phyloP scores from a whole-genome alignment of 345 rosid species.

The Corchorus olitorius region DNA sequence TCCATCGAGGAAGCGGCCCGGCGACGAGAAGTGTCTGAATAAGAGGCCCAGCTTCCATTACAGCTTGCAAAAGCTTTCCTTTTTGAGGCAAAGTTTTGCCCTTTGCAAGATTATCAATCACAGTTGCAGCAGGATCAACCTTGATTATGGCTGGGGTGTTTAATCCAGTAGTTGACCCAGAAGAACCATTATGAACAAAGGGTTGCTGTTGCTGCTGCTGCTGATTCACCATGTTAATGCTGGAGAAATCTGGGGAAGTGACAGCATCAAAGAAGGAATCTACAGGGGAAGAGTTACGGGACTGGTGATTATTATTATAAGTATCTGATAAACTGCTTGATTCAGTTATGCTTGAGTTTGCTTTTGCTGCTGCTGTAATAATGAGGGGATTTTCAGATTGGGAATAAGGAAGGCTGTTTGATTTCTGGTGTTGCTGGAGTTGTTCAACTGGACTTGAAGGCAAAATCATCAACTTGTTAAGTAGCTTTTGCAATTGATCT shows the following conservation, averaged over 20 bases:
- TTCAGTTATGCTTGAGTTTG: conserved; percentile 83
- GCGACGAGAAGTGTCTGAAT: conserved; percentile 79
- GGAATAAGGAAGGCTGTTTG: conserved; percentile 16
- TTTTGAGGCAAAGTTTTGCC: conserved; percentile 64
- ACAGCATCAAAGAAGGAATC: conserved; percentile 73
- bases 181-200: conserved; percentile 25
- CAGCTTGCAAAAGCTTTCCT: conserved; percentile 72
- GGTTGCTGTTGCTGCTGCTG: conserved; percentile 13
- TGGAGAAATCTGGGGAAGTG: conserved; percentile 71
- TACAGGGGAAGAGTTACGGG: conserved; percentile 69
- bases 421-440: background rate
- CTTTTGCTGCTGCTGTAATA: conserved; percentile 36
- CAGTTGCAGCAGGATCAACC: conserved; percentile 40
- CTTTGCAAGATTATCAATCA: conserved; percentile 51
- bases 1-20: conserved; percentile 91
- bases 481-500: conserved; percentile 56
- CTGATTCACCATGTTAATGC: conserved; percentile 52
- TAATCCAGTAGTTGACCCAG: conserved; percentile 17
- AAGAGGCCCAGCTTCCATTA: conserved; percentile 80
- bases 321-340: conserved; percentile 64
- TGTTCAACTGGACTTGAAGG: conserved; percentile 31
- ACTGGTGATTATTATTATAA: conserved; percentile 34
- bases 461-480: conserved; percentile 35
- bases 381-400: conserved; percentile 30
- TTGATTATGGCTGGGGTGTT: conserved; percentile 29